Evolutionary conservation across 148 eudicot genomes (phyloP).

Genomic region (Heliosperma pusillum): DNA sequence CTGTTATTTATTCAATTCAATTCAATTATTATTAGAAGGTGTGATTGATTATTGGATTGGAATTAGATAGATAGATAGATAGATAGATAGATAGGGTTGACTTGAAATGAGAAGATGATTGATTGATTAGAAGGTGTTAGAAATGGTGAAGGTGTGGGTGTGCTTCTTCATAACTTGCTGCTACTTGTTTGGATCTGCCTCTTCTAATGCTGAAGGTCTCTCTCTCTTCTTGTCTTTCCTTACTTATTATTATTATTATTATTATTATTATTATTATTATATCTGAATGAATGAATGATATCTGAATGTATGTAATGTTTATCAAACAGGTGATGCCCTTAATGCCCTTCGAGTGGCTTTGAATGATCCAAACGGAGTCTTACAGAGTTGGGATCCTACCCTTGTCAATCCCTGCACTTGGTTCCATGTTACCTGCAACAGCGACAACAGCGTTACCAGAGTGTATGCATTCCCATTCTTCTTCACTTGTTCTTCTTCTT

Average conservation of each 20-base stretch:
- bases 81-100: neutral
- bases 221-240: neutral
- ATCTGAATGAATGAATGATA: too few relatives aligned
- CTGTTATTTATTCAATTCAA: neutral
- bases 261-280: too few relatives aligned
- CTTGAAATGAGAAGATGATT: neutral
- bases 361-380: slow-evolving; percentile 64
- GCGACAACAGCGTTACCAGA: slow-evolving; percentile 63
- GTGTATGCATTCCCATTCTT: slow-evolving; percentile 44
- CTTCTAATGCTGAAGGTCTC: slow-evolving; percentile 5
- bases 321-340: slow-evolving; percentile 67
- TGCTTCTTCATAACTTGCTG: neutral
- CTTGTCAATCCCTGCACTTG: slow-evolving; percentile 84
- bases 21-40: too few relatives aligned
- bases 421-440: slow-evolving; percentile 81
- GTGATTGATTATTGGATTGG: neutral
- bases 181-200: neutral
- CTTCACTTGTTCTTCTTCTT: neutral
- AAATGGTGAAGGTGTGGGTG: slow-evolving; percentile 1
- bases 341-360: slow-evolving; percentile 48
- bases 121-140: neutral
- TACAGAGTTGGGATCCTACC: slow-evolving; percentile 82
- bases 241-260: too few relatives aligned
- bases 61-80: neutral
- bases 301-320: too few relatives aligned